Base-by-base conservation (phyloP, 805 yeast species). In the Candida loeiensis region DNA sequence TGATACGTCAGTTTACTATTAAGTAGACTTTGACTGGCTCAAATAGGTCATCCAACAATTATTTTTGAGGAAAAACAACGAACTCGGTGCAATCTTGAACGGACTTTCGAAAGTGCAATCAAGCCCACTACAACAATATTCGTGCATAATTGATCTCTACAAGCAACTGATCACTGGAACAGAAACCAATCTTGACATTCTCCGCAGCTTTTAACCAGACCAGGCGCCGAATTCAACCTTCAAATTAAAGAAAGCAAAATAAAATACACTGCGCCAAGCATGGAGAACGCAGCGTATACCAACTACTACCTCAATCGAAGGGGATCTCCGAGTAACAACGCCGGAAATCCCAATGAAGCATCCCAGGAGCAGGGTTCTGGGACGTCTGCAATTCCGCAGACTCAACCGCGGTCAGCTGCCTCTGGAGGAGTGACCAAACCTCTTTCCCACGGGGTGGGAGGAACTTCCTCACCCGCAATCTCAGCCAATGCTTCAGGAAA, bases 301-400 rank as follows among this genome's bases (percentile, higher is more conserved):
- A 37, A 37, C 36, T 37, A 37, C 19, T 37, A 37, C 30, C 18
- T 37, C 22, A 37, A 37, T 25, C 30, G 40, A 31, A 31, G 36
- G n/a, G 40, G 31, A 11, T 31, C 33, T 24, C 36, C 40, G 19
- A 13, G 25, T 13, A 37, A 37, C 16, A 11, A 11, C 15, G 17
- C 17, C 13, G 17, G 17, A 11, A 15, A 15, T 17, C 33, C 33
- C 13, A 30, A 30, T 18, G 4, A 20, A 17, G 33, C 21, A 13
- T 6, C 33, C 4, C 9, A 8, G 13, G 33, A 30, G 6, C 33
- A 16, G 33, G 21, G 21, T 4, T 30, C 33, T 13, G 33, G 18
- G 20, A 2, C 37, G 2, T n/a, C 36, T n/a, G 15, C 37, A 9
- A 21, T 16, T 8, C 15, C 37, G 7, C 33, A 30, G 13, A 13